These are phyloP conservation scores for Phialemonium atrogriseum DNA, from an alignment of 2,329 filamentous ascomycete genomes.

Conservation along the genomic window DNA sequence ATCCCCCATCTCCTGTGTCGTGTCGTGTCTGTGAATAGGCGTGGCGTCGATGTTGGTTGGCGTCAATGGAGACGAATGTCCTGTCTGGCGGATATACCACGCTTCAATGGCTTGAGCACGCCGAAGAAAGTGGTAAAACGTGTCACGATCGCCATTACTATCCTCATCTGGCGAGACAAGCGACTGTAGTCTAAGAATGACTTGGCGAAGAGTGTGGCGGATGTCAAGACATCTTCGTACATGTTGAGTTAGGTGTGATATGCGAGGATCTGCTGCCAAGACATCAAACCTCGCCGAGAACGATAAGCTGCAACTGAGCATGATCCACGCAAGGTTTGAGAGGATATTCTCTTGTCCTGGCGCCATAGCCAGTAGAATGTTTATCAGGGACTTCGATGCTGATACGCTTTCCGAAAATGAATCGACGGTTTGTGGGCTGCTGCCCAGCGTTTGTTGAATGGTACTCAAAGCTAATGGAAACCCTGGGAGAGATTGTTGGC, in stretches of 20 bases:
- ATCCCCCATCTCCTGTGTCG: too few relatives aligned
- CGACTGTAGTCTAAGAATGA: constrained; percentile 18
- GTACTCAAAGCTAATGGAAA: constrained; percentile 17
- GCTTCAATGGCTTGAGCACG: constrained; percentile 8
- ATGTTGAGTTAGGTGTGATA: constrained; percentile 15
- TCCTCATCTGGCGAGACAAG: constrained; percentile 7
- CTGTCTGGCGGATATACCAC: constrained; percentile 14
- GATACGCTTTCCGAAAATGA: constrained; percentile 22
- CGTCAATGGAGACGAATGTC: background rate
- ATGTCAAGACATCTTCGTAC: constrained; percentile 22
- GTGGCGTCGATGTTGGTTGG: background rate
- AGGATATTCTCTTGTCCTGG: constrained; percentile 18
- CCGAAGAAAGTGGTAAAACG: constrained; percentile 16
- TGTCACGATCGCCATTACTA: constrained; percentile 11
- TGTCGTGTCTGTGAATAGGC: too few relatives aligned
- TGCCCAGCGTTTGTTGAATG: constrained; percentile 2
- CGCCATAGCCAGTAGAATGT: constrained; percentile 17
- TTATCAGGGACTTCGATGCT: constrained; percentile 20
- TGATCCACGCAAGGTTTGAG: constrained; percentile 23
- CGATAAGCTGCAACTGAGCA: constrained; percentile 21
- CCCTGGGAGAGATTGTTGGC: constrained; percentile 18
- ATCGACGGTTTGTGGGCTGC: constrained; percentile 11
- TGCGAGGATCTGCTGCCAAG: constrained; percentile 16
- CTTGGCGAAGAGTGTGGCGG: constrained; percentile 18
- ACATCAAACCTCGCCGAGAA: constrained; percentile 21